These are phyloP conservation scores for Ganoderma resinaceum DNA, from an alignment of 1,284 basidiomycete species.

Conservation along the genomic window DNA sequence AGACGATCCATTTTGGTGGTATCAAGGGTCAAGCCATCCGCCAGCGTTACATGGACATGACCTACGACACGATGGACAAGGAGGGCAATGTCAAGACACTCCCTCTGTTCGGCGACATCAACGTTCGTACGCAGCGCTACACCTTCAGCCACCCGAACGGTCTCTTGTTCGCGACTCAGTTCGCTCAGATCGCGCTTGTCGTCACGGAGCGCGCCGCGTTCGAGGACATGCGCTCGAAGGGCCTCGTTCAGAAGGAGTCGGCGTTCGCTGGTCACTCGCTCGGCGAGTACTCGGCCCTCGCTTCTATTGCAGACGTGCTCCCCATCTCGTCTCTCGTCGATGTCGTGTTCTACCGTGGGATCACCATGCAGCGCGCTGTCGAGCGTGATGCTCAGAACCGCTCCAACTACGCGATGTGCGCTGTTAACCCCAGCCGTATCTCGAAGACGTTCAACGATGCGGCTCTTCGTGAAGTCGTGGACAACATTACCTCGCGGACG, in stretches of 20 bases:
- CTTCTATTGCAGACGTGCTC: conserved; percentile 95
- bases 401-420: conserved; percentile 98
- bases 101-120: conserved; percentile 93
- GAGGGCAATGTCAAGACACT: conserved; percentile 94
- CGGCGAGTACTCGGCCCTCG: conserved; percentile 97
- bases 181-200: conserved; percentile 97
- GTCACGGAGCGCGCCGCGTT: conserved; percentile 98
- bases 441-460: conserved; percentile 93
- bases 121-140: conserved; percentile 91
- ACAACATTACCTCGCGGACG: conserved; percentile 82
- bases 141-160: conserved; percentile 97
- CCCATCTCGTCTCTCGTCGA: conserved; percentile 96
- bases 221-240: conserved; percentile 97
- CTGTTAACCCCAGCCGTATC: conserved; percentile 96
- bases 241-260: conserved; percentile 91
- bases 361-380: conserved; percentile 99
- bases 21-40: conserved; percentile 98
- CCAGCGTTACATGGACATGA: conserved; percentile 99
- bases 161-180: conserved; percentile 96
- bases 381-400: conserved; percentile 93
- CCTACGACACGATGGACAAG: conserved; percentile 96
- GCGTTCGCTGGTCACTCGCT: conserved; percentile 98
- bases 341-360: conserved; percentile 99
- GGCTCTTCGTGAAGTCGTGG: conserved; percentile 94
- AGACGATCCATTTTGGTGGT: conserved; percentile 99